Evolutionary conservation across 2,329 filamentous ascomycete genomes (phyloP), one percentile per base, ranked within the genome.

Genomic region (Eutypa lata): DNA sequence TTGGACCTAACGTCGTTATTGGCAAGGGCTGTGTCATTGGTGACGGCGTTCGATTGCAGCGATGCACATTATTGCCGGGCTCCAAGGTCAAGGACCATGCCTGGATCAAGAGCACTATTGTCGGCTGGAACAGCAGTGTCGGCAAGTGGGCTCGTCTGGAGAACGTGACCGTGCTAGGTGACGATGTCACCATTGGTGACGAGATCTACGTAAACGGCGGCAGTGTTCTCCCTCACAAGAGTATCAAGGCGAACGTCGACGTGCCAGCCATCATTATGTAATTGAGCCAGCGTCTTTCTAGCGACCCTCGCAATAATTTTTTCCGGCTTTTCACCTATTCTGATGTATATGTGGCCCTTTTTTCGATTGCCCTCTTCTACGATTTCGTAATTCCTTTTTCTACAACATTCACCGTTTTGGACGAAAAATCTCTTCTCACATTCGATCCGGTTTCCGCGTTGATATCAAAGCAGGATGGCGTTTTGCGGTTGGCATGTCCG

Each of bases 161-260:
- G 82, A 99, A 99, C 69, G 92, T 97, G 42, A 93, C 90, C n/a
- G 93, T 99, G 50, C 83, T 99, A 19, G 94, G 93, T 61, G 94
- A 99, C 76, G 93, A 99, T 70, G 93, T 99, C 50, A 96, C 90
- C 54, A 96, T 99, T 70, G 93, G 91, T 49, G 93, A 99, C 68
- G 93, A 99, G 77, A 91, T 99, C 63, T 97, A 97, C 74, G 94
- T 97, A 74, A 99, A 99, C 73, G 93, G 93, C 66, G 91, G 92
- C 67, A 95, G 90, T 65, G 88, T 99, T 57, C 79, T 99, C 60
- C 93, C 93, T 7, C 93, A 99, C 79, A 99, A 99, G 88, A 94
- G 88, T 72, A 97, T 99, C 82, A 97, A 97, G 83, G 84, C 88
- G 67, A 99, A 99, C 73, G 90, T 99, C 66, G 94, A 99, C 73